Percentiles rank a stretch among this genome's conserved stretches.
Conservation (phyloP, 345 rosid genomes). For the Arabis alpina region DNA sequence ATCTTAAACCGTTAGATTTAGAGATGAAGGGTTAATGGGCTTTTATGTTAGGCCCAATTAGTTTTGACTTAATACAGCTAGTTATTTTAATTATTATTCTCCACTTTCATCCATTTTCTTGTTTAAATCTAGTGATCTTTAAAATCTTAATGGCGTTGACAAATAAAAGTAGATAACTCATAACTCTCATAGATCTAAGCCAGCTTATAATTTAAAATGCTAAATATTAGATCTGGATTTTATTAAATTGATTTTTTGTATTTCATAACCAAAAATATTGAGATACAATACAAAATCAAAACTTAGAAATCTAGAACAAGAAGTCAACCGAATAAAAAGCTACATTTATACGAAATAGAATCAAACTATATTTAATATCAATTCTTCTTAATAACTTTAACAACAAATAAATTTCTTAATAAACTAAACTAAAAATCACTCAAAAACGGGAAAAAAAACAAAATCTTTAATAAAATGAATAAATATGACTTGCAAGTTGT, state of each 20-base stretch:
- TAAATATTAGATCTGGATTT: slow-evolving; percentile 18
- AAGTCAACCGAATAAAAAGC: neutral
- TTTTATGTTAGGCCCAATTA: slow-evolving; percentile 17
- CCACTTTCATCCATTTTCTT: slow-evolving; percentile 15
- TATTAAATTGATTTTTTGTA: neutral
- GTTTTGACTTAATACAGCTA: neutral
- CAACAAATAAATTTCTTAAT: neutral
- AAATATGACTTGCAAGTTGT: slow-evolving; percentile 32
- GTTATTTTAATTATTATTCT: slow-evolving; percentile 4
- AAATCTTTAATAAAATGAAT: slow-evolving; percentile 2
- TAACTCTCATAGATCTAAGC: slow-evolving; percentile 20
- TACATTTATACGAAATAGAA: neutral
- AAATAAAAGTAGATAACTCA: neutral
- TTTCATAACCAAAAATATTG: neutral
- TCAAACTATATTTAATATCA: neutral
- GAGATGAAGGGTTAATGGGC: slow-evolving; percentile 13
- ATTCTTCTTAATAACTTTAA: too few species aligned
- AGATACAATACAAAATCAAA: neutral
- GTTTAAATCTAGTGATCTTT: neutral
- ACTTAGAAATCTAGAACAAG: neutral
- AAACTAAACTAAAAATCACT: neutral
- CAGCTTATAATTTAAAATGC: neutral
- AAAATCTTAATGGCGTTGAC: slow-evolving; percentile 31
- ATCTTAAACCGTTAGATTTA: slow-evolving; percentile 27
- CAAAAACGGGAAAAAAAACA: neutral